Percentiles rank a stretch among this genome's conserved stretches.
Conservation (phyloP, 192 early-diverging fungal genomes). For the Gonapodya sp. region DNA sequence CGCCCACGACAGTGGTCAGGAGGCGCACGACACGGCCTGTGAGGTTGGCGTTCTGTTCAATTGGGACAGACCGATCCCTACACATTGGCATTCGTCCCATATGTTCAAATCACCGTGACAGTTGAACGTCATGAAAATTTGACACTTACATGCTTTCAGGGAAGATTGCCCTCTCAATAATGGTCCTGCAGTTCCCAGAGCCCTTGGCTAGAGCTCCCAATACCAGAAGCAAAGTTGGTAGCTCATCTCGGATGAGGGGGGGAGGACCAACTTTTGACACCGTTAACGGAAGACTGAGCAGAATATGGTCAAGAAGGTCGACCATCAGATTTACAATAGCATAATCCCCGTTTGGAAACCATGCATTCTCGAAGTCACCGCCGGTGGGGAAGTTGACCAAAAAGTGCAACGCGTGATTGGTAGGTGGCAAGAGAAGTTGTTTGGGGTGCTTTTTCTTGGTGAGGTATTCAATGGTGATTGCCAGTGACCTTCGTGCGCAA, state of each 20-base stretch:
- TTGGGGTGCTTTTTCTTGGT: not conserved
- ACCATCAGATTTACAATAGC: not conserved
- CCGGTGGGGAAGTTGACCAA: not conserved
- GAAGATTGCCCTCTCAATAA: not conserved
- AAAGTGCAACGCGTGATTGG: not conserved
- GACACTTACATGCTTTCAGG: not conserved
- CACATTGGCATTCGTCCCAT: too few species aligned
- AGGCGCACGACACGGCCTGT: not conserved
- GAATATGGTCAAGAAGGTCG: not conserved
- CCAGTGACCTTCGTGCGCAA: not conserved
- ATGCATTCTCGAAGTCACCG: not conserved
- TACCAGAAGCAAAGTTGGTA: too few species aligned
- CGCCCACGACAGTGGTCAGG: not conserved
- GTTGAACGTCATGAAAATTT: too few species aligned
- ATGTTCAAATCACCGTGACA: too few species aligned
- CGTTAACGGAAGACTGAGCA: too few species aligned
- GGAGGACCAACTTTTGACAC: too few species aligned
- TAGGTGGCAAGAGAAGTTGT: not conserved
- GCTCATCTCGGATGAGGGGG: too few species aligned
- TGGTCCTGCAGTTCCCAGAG: not conserved
- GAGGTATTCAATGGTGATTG: not conserved
- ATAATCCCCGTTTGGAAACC: not conserved
- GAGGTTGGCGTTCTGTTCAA: not conserved
- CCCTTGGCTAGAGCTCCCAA: not conserved
- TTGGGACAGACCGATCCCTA: not conserved